phyloP scores from a whole-genome alignment of 2,329 filamentous ascomycete genomes.

The Botrytis aclada region DNA sequence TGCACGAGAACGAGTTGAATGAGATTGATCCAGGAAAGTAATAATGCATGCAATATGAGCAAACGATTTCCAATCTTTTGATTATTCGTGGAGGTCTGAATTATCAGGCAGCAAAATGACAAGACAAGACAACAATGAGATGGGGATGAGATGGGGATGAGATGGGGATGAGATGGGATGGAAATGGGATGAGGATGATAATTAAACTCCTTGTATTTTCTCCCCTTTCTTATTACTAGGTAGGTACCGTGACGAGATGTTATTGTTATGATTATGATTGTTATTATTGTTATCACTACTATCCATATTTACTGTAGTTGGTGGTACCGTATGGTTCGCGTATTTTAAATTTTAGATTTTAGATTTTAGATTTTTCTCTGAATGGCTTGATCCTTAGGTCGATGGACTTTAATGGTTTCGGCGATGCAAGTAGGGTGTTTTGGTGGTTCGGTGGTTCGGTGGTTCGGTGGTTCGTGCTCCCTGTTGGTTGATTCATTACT shows the following conservation, averaged over 20 bases:
- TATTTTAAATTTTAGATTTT: not conserved
- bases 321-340: not conserved
- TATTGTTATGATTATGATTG: not conserved
- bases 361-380: not conserved
- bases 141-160: not conserved
- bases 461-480: not conserved
- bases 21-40: conserved; percentile 1
- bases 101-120: not conserved
- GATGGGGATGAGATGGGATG: not conserved
- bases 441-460: not conserved
- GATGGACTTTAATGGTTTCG: not conserved
- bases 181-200: not conserved
- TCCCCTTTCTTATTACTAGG: not conserved
- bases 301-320: no score
- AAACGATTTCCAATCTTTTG: conserved; percentile 10
- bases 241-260: not conserved
- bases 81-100: not conserved
- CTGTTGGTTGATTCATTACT: not conserved
- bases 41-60: not conserved
- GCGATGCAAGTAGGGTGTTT: not conserved
- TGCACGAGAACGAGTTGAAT: conserved; percentile 1
- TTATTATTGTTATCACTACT: not conserved
- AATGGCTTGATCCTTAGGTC: no score
- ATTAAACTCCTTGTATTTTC: not conserved
- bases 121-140: not conserved